Percentiles rank a stretch among this genome's conserved stretches.
Evolutionary conservation across 164 flowering plant genomes (phyloP).

Genomic region (Stephania yunnanensis): DNA sequence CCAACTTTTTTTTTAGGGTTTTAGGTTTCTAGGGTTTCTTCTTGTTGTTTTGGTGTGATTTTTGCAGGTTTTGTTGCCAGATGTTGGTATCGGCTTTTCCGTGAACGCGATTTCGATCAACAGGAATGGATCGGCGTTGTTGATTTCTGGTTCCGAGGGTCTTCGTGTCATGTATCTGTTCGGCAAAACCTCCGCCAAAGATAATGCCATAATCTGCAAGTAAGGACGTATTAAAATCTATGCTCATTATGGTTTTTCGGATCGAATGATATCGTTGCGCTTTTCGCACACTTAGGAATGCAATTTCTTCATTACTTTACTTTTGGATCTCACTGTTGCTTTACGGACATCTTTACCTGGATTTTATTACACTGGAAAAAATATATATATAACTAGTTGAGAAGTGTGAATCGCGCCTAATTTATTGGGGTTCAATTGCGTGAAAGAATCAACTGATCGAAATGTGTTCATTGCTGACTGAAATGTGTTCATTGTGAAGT

Average conservation of each 20-base stretch:
- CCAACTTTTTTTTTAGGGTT: not conserved
- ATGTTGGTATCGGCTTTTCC: constrained; percentile 36
- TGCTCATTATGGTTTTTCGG: not conserved
- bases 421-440: no score
- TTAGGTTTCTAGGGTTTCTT: constrained; percentile 3
- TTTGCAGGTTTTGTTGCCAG: constrained; percentile 60
- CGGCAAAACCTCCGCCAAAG: constrained; percentile 47
- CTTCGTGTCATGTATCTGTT: constrained; percentile 62
- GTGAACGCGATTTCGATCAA: constrained; percentile 60
- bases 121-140: constrained; percentile 61
- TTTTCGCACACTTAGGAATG: no score
- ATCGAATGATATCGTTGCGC: no score
- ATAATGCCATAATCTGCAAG: constrained; percentile 62
- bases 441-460: no score
- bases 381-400: no score
- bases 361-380: no score
- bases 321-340: no score
- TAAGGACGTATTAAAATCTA: constrained; percentile 13
- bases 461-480: no score
- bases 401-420: no score
- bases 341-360: no score
- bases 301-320: no score
- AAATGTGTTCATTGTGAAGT: no score
- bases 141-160: constrained; percentile 51
- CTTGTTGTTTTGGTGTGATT: not conserved